Base-by-base conservation (phyloP, 371 early-diverging fungal genomes). In the Parasitella parasitica region DNA sequence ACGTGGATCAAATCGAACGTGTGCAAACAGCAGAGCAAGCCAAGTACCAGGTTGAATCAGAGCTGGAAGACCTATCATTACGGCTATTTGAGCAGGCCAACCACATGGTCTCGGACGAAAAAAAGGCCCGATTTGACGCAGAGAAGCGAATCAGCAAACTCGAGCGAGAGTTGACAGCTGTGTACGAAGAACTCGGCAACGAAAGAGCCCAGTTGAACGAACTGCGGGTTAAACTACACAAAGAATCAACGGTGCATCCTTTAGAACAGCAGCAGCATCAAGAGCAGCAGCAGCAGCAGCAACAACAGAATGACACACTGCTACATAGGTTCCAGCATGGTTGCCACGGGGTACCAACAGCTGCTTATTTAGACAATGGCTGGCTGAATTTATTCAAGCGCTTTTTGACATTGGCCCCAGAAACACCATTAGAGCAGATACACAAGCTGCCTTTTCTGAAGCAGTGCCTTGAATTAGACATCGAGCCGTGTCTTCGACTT, bases 61-160 rank as follows among this genome's bases (percentile, higher is more conserved):
- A 73, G 41, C 39, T 73, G 6, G 70, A 73, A 26, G 73, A 73
- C 26, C 36, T 73, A 5, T 70, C 73, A 2, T 43, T 28, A 1
- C 11, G 49, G 2, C 38, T 73, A n/a, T 73, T 73, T 54, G 70
- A 73, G 22, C 64, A 73, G 22, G 73, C 73, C 9, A 73, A 73
- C 20, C 49, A 61, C 24, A 73, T 73, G 73, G 73, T 73, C 15
- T 43, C 73, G 4, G 43, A 55, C 9, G 67, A 73, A 32, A 72
- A 54, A 28, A 52, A 43, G 34, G 65, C 58, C 2, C 43, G 62
- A 3, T 36, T 50, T 13, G 22, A 30, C 26, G 54, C 65, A 2
- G 69, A 72, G 34, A 41, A 54, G 16, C 49, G 41, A n/a, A 24
- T 54, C 1, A 2, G 12, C 2, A 37, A 51, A 27, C 15, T 69